These are phyloP conservation scores for Physaria fendleri DNA, from an alignment of 345 rosid species.

Conservation along the genomic window DNA sequence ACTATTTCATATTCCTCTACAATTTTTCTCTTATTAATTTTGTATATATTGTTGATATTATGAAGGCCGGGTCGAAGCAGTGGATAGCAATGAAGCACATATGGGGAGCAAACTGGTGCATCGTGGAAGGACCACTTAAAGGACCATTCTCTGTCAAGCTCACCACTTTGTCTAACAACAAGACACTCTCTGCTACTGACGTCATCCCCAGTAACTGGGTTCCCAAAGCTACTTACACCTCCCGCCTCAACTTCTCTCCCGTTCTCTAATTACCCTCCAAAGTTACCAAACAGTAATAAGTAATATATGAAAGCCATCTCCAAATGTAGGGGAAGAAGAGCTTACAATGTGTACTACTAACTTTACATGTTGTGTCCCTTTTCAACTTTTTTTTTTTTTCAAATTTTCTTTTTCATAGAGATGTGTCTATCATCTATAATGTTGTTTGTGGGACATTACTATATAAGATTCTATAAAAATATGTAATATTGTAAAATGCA, in stretches of 20 bases:
- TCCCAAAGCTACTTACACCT: slow-evolving; percentile 82
- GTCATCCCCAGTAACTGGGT: slow-evolving; percentile 84
- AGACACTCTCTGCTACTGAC: slow-evolving; percentile 72
- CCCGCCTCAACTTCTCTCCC: slow-evolving; percentile 74
- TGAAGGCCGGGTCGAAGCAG: slow-evolving; percentile 57
- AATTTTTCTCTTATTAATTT: not conserved
- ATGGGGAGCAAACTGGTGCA: slow-evolving; percentile 96
- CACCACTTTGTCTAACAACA: slow-evolving; percentile 60
- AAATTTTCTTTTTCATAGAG: not conserved
- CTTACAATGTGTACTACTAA: slow-evolving; percentile 22
- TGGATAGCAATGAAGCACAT: slow-evolving; percentile 92
- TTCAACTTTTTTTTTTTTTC: not conserved
- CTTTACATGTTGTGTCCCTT: slow-evolving; percentile 6
- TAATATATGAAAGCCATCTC: slow-evolving; percentile 35
- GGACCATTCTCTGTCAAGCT: slow-evolving; percentile 93
- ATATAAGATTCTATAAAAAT: not conserved
- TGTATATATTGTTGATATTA: not conserved
- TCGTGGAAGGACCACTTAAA: slow-evolving; percentile 60
- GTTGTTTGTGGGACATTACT: slow-evolving; percentile 15
- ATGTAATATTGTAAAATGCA: not conserved
- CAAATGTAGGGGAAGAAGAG: slow-evolving; percentile 39
- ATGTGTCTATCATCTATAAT: slow-evolving; percentile 2
- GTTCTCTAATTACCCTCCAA: slow-evolving; percentile 21
- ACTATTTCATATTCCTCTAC: not conserved
- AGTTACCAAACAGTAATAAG: not conserved